These are phyloP conservation scores for Croton laevigatus DNA, from an alignment of 441 rosid species.

Conservation along the genomic window DNA sequence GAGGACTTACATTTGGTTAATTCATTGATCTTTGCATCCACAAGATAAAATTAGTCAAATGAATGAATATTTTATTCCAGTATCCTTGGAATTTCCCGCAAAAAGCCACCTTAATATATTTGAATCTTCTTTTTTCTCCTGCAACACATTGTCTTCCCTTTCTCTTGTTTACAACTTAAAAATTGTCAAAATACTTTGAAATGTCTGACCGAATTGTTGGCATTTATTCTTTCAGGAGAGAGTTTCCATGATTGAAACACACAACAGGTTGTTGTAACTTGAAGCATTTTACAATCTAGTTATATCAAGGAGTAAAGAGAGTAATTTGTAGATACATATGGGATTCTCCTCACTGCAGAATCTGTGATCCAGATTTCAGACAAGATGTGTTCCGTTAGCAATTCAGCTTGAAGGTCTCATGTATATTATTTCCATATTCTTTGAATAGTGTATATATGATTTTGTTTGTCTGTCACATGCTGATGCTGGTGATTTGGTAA, in stretches of 20 bases:
- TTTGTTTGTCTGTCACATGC: conserved; percentile 2
- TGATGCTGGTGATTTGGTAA: background rate
- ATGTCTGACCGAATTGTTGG: background rate
- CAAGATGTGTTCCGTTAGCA: background rate
- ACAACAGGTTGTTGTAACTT: conserved; percentile 57
- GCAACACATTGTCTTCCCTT: background rate
- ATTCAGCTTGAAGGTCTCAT: background rate
- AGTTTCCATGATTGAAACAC: conserved; percentile 52
- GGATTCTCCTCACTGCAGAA: conserved; percentile 1
- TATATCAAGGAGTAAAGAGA: background rate
- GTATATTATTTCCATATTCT: conserved; percentile 17
- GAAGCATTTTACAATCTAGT: conserved; percentile 1
- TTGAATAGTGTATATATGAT: conserved; percentile 30
- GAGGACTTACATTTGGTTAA: too few relatives aligned
- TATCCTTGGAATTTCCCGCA: too few relatives aligned
- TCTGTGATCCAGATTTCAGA: conserved; percentile 14
- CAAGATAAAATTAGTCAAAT: background rate
- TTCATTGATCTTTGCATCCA: background rate
- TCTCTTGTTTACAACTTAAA: background rate
- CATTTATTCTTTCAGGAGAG: conserved; percentile 51
- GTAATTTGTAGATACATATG: conserved; percentile 22
- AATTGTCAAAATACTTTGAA: background rate
- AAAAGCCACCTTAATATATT: too few relatives aligned
- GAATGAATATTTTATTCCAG: background rate
- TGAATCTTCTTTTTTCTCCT: background rate